Evolutionary conservation across 1,284 basidiomycete genomes (phyloP), one percentile per base, ranked within the genome.

Genomic region (Ganoderma sp.): DNA sequence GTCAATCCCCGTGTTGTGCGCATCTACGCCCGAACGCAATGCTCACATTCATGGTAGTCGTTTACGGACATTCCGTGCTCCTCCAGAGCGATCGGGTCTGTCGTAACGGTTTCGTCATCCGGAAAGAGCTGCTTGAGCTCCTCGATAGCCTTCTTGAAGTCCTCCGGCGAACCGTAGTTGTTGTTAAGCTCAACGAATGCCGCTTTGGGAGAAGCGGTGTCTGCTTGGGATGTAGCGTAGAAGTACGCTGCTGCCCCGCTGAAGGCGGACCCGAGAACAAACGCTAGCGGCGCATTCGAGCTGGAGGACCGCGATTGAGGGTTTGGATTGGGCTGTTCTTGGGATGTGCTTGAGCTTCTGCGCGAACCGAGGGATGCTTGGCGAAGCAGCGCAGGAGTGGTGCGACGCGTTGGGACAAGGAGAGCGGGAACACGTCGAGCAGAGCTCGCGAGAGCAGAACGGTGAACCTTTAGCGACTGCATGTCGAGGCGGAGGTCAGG

Each of bases 41-140:
- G 75, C 78, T 52, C 71, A 88, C 89, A 84, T 59, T 84, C 84
- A 75, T 88, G 88, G 70, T 89, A 83, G 57, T 87, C 85, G 67
- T 86, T 85, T 61, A 82, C 79, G 2, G 88, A 89, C 69, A 84
- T 85, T 0, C 90, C 90, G 72, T 91, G 89, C 15, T 80, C 73
- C 15, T 82, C 79, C 9, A 91, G 76, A 64, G 88, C 85, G 41
- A 87, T 85, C 4, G 81, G 77, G 73, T 89, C 84, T 0, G 85
- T 89, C 14, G 88, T 86, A 15, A 90, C 85, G 8, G 77, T 65
- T 17, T 79, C 82, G 25, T 78, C 75, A 0, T 58, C 68, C 0
- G 77, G 74, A 69, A 90, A 84, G 0, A 78, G 69, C n/a, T 52
- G 67, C 61, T 73, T 79, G 12, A 90, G 77, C 58, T 87, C 86